These are phyloP conservation scores for Cystobasidium tubakii DNA, from an alignment of 768 basidiomycete species.

Conservation along the genomic window DNA sequence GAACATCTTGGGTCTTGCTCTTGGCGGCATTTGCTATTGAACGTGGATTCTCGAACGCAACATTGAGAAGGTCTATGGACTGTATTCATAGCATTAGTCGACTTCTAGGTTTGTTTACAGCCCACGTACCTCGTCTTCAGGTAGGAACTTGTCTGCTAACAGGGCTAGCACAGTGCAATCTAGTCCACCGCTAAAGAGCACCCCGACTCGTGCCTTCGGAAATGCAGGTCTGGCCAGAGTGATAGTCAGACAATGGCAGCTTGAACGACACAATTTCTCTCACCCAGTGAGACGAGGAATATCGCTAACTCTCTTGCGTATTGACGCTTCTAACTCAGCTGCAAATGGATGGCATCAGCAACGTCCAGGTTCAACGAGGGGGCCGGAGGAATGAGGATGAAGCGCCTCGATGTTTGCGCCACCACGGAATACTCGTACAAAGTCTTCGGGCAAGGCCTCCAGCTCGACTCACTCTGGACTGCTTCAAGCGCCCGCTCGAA, in stretches of 20 bases:
- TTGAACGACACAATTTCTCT: not conserved
- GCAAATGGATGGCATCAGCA: constrained; percentile 44
- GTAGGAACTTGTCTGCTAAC: constrained; percentile 63
- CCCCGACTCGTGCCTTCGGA: constrained; percentile 57
- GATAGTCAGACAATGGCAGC: not conserved
- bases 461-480: not conserved
- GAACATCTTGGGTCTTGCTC: constrained; percentile 49
- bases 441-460: not conserved
- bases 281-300: constrained; percentile 9
- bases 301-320: constrained; percentile 40
- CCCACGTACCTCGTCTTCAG: constrained; percentile 27
- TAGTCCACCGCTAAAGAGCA: constrained; percentile 93
- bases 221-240: not conserved
- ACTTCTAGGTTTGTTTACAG: not conserved
- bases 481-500: constrained; percentile 37
- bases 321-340: constrained; percentile 31
- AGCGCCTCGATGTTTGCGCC: no score
- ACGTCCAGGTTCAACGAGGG: no score
- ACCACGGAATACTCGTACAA: no score
- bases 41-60: constrained; percentile 71
- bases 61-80: constrained; percentile 41
- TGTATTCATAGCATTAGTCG: not conserved
- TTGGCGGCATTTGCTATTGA: constrained; percentile 58
- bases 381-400: no score
- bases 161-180: constrained; percentile 80